Evolutionary conservation across 345 rosid genomes (phyloP).

Genomic region (Abelmoschus esculentus): DNA sequence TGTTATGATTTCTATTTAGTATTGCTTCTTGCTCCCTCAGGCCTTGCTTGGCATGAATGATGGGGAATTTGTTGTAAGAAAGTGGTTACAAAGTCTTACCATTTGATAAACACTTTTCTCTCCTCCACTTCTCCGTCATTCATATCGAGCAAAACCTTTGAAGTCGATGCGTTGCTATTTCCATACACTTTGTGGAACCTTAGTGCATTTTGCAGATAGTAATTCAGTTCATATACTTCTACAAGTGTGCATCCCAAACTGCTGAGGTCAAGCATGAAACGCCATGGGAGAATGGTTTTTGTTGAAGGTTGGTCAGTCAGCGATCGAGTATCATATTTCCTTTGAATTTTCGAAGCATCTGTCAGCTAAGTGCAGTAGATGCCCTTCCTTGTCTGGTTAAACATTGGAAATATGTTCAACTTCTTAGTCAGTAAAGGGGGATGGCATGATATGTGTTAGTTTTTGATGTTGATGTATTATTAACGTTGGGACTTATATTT

Average conservation of each 20-base stretch:
- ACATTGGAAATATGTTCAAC: neutral
- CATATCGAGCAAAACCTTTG: neutral
- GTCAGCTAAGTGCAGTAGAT: neutral
- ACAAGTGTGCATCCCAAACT: slow-evolving; percentile 20
- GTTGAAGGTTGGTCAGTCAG: neutral
- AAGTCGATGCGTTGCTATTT: neutral
- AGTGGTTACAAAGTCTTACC: no score
- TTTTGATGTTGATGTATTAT: neutral
- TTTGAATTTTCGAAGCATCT: neutral
- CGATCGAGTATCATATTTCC: neutral
- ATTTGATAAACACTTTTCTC: no score
- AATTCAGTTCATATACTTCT: slow-evolving; percentile 58
- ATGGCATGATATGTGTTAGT: neutral
- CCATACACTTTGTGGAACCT: slow-evolving; percentile 20
- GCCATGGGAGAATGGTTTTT: neutral
- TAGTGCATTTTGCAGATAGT: slow-evolving; percentile 50
- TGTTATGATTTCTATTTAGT: neutral
- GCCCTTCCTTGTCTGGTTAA: neutral
- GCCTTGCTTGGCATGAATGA: neutral
- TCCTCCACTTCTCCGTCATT: no score
- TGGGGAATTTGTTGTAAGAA: no score
- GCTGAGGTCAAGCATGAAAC: slow-evolving; percentile 17
- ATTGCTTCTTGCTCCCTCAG: neutral
- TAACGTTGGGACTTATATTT: no score
- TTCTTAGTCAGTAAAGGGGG: neutral